Conservation (phyloP, 2,329 filamentous ascomycete genomes). For the Alternaria sp. region DNA sequence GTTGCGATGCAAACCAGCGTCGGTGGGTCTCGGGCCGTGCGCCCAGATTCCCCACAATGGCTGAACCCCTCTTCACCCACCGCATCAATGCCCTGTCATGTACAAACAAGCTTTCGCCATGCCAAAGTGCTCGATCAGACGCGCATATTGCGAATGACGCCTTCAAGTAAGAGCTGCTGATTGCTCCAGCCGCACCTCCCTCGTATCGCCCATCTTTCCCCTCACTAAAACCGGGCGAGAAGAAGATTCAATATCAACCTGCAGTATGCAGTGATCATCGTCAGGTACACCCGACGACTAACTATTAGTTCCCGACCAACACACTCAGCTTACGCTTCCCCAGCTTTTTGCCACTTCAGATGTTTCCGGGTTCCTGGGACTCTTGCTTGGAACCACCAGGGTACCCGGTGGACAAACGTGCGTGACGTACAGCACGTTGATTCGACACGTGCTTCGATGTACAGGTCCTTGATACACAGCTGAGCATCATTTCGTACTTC, state of each 20-base stretch:
- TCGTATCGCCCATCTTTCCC: background rate
- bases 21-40: conserved; percentile 16
- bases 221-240: background rate
- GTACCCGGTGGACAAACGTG: background rate
- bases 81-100: background rate
- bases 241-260: background rate
- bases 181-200: background rate
- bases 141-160: background rate
- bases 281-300: background rate
- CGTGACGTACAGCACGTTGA: conserved; percentile 13
- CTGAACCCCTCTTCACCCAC: background rate
- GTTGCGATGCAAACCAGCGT: conserved; percentile 17
- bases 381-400: background rate
- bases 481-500: background rate
- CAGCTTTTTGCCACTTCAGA: background rate
- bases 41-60: background rate
- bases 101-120: background rate
- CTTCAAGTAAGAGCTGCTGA: background rate
- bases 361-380: background rate
- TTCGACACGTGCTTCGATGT: background rate
- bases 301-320: background rate
- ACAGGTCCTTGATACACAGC: background rate
- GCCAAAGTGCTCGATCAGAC: background rate
- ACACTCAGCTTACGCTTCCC: background rate
- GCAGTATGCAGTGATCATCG: background rate